A percentile compares a stretch with the other conserved stretches of the same genome.
Evolutionary conservation across 2,329 filamentous ascomycete genomes (phyloP).

Genomic region (Verticillium tricorpus): DNA sequence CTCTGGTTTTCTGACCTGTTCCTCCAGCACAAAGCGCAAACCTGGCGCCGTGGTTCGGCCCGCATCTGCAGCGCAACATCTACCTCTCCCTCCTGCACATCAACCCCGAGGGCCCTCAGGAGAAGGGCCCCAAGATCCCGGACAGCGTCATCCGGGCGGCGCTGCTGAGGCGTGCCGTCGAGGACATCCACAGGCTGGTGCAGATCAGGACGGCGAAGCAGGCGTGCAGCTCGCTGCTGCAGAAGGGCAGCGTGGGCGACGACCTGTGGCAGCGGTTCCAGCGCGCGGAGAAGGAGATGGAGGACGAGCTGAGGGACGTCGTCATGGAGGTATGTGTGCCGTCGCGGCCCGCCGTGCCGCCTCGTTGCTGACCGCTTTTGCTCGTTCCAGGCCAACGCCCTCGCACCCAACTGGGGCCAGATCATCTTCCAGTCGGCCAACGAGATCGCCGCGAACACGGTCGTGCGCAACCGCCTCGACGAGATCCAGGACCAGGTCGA

Average conservation of each 20-base stretch:
- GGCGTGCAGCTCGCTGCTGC: conserved; percentile 75
- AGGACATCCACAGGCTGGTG: conserved; percentile 90
- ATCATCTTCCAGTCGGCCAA: conserved; percentile 96
- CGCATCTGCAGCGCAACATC: conserved; percentile 87
- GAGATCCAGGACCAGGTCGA: conserved; percentile 68
- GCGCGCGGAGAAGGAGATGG: conserved; percentile 94
- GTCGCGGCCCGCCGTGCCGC: background rate
- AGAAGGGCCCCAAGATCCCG: conserved; percentile 64
- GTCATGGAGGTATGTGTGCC: conserved; percentile 69
- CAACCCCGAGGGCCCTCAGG: conserved; percentile 49
- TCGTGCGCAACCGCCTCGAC: conserved; percentile 68
- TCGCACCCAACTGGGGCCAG: conserved; percentile 84
- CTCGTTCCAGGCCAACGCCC: conserved; percentile 72
- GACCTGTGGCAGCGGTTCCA: conserved; percentile 92
- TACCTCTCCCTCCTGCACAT: conserved; percentile 91
- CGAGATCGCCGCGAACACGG: conserved; percentile 84
- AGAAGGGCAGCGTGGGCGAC: conserved; percentile 89
- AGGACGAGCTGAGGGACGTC: conserved; percentile 91
- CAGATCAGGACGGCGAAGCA: conserved; percentile 85
- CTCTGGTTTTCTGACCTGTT: conserved; percentile 8
- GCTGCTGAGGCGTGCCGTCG: conserved; percentile 79
- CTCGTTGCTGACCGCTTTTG: conserved; percentile 4
- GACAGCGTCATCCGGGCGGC: conserved; percentile 85
- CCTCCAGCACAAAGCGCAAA: conserved; percentile 68
- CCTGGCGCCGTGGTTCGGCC: conserved; percentile 90